Conservation (phyloP, 805 yeast species). For the Yamadazyma nakazawae region DNA sequence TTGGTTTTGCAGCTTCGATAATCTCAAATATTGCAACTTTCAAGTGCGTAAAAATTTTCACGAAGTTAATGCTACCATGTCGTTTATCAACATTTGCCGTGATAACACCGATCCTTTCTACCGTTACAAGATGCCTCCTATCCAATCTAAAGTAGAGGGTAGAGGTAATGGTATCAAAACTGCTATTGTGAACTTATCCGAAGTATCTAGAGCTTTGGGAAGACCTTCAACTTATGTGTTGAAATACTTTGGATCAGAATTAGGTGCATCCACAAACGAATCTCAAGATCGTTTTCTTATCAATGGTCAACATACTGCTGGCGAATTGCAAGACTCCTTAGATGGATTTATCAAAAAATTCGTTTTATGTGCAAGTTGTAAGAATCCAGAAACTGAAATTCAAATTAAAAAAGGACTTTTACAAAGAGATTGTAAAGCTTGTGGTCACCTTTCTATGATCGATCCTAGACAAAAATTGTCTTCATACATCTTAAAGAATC, state of each 20-base stretch:
- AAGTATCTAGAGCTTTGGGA: constrained; percentile 90
- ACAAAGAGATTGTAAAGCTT: constrained; percentile 94
- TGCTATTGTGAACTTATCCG: constrained; percentile 82
- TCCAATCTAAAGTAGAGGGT: constrained; percentile 96
- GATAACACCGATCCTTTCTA: constrained; percentile 97
- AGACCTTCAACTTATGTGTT: constrained; percentile 91
- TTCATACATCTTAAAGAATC: constrained; percentile 86
- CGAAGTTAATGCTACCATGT: constrained; percentile 46
- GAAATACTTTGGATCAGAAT: constrained; percentile 93
- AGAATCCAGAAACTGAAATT: constrained; percentile 96
- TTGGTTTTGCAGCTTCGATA: background rate
- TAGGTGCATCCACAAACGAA: constrained; percentile 94
- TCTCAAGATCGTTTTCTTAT: constrained; percentile 79
- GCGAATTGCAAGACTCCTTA: constrained; percentile 85
- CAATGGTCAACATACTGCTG: constrained; percentile 90
- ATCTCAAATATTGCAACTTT: background rate
- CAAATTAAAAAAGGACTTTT: constrained; percentile 69
- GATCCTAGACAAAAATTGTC: constrained; percentile 85
- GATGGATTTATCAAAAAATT: constrained; percentile 93
- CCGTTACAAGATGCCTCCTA: constrained; percentile 99
- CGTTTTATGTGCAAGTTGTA: constrained; percentile 91
- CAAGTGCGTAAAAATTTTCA: background rate
- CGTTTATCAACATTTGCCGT: constrained; percentile 89
- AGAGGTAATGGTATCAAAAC: constrained; percentile 99
- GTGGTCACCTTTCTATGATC: constrained; percentile 84